Conservation (phyloP, 164 flowering plant species). For the Umbellularia californica region DNA sequence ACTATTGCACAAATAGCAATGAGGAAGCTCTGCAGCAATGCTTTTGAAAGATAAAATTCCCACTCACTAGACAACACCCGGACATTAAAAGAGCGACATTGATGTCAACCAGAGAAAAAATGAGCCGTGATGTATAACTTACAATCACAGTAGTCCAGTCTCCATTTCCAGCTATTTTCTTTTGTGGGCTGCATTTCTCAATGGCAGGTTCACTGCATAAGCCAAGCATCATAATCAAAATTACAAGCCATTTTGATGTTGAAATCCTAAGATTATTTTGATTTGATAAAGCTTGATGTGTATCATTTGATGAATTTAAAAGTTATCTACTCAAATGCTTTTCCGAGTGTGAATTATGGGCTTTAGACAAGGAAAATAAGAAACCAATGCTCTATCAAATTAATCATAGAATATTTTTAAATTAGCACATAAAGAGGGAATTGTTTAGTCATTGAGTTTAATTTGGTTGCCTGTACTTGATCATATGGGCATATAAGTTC, state of each 20-base stretch:
- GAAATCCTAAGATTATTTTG: not conserved
- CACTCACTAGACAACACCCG: not conserved
- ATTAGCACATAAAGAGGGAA: no score
- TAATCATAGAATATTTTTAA: no score
- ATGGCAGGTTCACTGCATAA: conserved; percentile 68
- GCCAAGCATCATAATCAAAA: not conserved
- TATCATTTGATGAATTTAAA: not conserved
- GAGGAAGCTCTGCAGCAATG: conserved; percentile 56
- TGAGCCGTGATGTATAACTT: conserved; percentile 22
- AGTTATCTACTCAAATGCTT: not conserved
- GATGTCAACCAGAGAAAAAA: not conserved
- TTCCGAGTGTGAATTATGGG: not conserved
- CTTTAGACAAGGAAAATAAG: not conserved
- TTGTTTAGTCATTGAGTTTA: no score
- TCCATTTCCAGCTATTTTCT: conserved; percentile 29
- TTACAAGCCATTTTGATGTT: not conserved
- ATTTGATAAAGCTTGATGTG: conserved; percentile 4
- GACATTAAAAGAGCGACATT: no score
- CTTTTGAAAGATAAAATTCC: conserved; percentile 1
- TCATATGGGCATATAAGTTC: no score
- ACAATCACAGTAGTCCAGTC: conserved; percentile 75
- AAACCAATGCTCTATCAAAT: not conserved
- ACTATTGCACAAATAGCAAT: conserved; percentile 81
- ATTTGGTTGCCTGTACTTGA: no score
- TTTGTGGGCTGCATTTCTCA: conserved; percentile 45